Conservation (phyloP, 1,139 yeast genomes). For the Candida tetrigidarum region DNA sequence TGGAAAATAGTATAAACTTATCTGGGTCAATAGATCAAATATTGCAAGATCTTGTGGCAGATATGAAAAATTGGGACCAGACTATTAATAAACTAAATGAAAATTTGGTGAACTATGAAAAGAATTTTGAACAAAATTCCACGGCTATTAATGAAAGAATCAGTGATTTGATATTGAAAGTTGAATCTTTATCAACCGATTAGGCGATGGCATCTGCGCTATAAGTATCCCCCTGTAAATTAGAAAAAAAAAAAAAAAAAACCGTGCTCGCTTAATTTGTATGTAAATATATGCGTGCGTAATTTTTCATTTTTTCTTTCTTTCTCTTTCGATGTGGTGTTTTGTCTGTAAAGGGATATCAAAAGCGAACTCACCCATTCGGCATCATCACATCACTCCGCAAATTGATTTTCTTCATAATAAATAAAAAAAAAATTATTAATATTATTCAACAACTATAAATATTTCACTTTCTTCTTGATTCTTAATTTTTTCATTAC, state of each 20-base stretch:
- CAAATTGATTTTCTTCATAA: not conserved
- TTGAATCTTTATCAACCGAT: slow-evolving; percentile 10
- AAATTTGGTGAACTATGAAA: slow-evolving; percentile 31
- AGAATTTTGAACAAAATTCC: slow-evolving; percentile 20
- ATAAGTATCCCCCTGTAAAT: not conserved
- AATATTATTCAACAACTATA: not conserved
- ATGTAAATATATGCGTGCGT: not conserved
- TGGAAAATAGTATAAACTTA: slow-evolving; percentile 32
- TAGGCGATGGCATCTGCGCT: not conserved
- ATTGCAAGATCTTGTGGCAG: slow-evolving; percentile 38
- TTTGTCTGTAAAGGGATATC: slow-evolving; percentile 3
- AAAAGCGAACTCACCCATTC: not conserved
- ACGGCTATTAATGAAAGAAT: slow-evolving; percentile 18
- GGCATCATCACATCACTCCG: slow-evolving; percentile 1
- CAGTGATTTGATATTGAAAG: slow-evolving; percentile 14
- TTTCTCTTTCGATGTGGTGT: not conserved
- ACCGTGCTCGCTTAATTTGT: slow-evolving; percentile 5
- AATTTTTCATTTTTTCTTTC: not conserved
- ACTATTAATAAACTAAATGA: slow-evolving; percentile 39
- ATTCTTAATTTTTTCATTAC: not conserved
- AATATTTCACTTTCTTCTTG: not conserved
- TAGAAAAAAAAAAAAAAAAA: no score
- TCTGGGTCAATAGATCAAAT: slow-evolving; percentile 36
- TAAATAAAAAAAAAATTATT: no score
- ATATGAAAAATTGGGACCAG: slow-evolving; percentile 44